phyloP scores from a whole-genome alignment of 257 asterid genomes.

The Primulina tabacum region DNA sequence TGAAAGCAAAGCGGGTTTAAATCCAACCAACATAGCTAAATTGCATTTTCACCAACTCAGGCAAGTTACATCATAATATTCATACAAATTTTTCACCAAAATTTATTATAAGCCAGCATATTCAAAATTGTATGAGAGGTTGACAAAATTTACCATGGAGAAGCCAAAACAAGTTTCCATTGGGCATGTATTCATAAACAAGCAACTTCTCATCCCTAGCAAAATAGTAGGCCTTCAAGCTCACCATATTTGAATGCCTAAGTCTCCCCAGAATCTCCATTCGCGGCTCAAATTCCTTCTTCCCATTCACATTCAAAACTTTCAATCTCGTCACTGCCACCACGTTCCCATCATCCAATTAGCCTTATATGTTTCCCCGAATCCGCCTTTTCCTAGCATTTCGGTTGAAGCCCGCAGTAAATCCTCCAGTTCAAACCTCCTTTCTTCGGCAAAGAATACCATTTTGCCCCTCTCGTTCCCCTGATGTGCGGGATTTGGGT shows the following conservation, averaged over 20 bases:
- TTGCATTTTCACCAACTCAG: neutral
- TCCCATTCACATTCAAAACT: constrained; percentile 57
- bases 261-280: constrained; percentile 82
- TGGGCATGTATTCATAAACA: constrained; percentile 21
- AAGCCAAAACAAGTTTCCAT: constrained; percentile 84
- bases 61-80: neutral
- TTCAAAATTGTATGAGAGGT: neutral
- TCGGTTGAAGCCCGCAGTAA: constrained; percentile 89
- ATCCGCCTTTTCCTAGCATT: constrained; percentile 87
- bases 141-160: constrained; percentile 65
- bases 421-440: constrained; percentile 86
- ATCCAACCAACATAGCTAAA: neutral
- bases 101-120: neutral
- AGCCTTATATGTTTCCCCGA: constrained; percentile 89
- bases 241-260: constrained; percentile 70
- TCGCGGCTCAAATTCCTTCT: constrained; percentile 76
- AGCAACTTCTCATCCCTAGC: constrained; percentile 79
- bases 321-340: constrained; percentile 86
- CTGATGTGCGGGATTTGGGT: constrained; percentile 42
- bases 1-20: neutral
- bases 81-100: neutral
- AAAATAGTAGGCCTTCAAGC: constrained; percentile 74
- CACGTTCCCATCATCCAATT: constrained; percentile 76
- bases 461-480: constrained; percentile 64
- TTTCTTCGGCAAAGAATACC: constrained; percentile 72